Base-by-base conservation (phyloP, 805 yeast species). In the Allodekkera sacchari region DNA sequence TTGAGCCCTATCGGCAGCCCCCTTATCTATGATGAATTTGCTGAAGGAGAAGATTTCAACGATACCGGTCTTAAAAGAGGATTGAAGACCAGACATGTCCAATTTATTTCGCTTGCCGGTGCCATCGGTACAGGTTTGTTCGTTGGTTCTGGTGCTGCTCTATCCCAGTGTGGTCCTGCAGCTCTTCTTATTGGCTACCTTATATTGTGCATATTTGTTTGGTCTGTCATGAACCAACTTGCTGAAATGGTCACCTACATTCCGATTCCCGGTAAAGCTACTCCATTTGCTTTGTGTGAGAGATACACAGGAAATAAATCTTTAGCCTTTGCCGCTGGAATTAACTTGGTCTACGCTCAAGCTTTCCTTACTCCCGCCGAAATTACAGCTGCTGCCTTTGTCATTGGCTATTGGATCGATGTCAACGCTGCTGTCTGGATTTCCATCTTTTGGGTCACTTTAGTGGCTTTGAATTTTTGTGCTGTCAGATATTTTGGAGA, bases 31-130 rank as follows among this genome's bases (percentile, higher is more conserved):
- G n/a, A n/a, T n/a, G n/a, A n/a, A n/a, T n/a, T n/a, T n/a, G n/a
- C n/a, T n/a, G n/a, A n/a, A n/a, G n/a, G n/a, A n/a, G n/a, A n/a
- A n/a, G n/a, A n/a, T n/a, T n/a, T n/a, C n/a, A n/a, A n/a, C n/a
- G n/a, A n/a, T n/a, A n/a, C n/a, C n/a, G 39, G 38, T 17, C 35
- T 48, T n/a, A 33, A 43, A 25, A 53, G 71, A 42, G 61, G 65
- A 22, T 55, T 71, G 36, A 61, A 61, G 38, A 48, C 60, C 23
- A 59, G 76, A 48, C 74, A 70, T 35, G 58, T 70, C 34, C 80
- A 74, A 52, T 71, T 77, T 77, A 71, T 77, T 38, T 78, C 84
- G 23, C 66, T 78, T 33, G 85, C 83, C 39, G 83, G 83, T 44
- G 68, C 77, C 38, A 74, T 78, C 41, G 84, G 87, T 53, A 75